A percentile compares a stretch with the other conserved stretches of the same genome.
These are phyloP conservation scores for Rhexocercosporidium sp. DNA, from an alignment of 2,329 filamentous ascomycete genomes.

Conservation along the genomic window DNA sequence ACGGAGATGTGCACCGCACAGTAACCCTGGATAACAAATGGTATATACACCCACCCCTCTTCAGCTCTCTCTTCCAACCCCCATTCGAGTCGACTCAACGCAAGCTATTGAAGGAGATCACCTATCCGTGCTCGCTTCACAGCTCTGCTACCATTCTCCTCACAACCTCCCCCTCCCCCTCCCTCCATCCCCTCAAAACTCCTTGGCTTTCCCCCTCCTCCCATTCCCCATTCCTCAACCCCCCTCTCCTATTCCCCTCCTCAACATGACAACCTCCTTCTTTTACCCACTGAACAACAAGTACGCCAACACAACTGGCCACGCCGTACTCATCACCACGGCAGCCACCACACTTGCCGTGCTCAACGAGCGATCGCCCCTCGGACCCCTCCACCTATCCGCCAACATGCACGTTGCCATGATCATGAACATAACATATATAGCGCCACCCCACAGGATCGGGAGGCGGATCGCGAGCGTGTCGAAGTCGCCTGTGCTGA, in stretches of 20 bases:
- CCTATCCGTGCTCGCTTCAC: not conserved
- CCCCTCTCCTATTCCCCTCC: not conserved
- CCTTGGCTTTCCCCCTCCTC: not conserved
- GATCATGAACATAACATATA: constrained; percentile 18
- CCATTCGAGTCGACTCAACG: not conserved
- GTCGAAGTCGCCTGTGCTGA: constrained; percentile 9
- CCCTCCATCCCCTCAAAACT: not conserved
- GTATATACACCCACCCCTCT: not conserved
- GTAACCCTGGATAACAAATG: not conserved
- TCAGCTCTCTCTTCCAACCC: not conserved
- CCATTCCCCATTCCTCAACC: too few species aligned
- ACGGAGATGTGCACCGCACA: not conserved
- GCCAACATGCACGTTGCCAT: constrained; percentile 14
- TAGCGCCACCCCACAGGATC: not conserved
- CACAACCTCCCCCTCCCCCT: not conserved
- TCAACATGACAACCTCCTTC: not conserved
- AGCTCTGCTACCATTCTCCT: not conserved
- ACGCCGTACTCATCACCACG: constrained; percentile 11
- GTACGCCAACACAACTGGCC: constrained; percentile 16
- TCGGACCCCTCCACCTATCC: constrained; percentile 16
- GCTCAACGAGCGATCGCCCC: not conserved
- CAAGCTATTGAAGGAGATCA: too few species aligned
- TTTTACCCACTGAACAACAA: constrained; percentile 11
- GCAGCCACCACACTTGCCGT: constrained; percentile 10
- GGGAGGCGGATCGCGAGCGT: constrained; percentile 5